Conservation (phyloP, 352 stramenopile genomes). For the Phytophthora macrochlamydospora region DNA sequence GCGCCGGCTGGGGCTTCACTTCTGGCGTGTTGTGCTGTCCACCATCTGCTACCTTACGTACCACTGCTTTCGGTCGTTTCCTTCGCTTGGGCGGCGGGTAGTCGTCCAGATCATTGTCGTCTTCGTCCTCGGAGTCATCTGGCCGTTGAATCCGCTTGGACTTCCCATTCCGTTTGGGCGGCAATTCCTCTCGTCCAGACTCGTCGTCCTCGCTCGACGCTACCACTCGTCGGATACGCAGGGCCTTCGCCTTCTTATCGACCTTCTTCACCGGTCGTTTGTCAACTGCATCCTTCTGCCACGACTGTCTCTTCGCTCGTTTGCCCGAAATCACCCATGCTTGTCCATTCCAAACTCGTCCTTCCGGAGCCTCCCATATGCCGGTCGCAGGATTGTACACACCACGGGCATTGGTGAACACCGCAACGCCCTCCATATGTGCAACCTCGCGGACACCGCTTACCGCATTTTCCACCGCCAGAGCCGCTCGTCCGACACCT, state of each 20-base stretch:
- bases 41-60: background rate
- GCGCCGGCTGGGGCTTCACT: no score
- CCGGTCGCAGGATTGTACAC: background rate
- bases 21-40: background rate
- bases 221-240: background rate
- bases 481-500: no score
- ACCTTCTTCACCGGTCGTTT: background rate
- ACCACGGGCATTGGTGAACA: conserved; percentile 1
- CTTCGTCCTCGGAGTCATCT: background rate
- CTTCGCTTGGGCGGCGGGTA: background rate
- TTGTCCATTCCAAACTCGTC: background rate
- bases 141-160: no score
- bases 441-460: no score
- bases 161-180: no score
- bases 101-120: background rate
- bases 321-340: background rate
- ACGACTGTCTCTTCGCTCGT: background rate
- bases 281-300: background rate
- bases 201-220: background rate
- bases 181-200: no score
- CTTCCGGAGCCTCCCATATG: background rate
- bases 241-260: background rate
- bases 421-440: background rate
- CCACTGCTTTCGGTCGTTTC: background rate
- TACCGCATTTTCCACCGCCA: no score